Evolutionary conservation across 768 basidiomycete species (phyloP).

Genomic region (Panellus pusillus): DNA sequence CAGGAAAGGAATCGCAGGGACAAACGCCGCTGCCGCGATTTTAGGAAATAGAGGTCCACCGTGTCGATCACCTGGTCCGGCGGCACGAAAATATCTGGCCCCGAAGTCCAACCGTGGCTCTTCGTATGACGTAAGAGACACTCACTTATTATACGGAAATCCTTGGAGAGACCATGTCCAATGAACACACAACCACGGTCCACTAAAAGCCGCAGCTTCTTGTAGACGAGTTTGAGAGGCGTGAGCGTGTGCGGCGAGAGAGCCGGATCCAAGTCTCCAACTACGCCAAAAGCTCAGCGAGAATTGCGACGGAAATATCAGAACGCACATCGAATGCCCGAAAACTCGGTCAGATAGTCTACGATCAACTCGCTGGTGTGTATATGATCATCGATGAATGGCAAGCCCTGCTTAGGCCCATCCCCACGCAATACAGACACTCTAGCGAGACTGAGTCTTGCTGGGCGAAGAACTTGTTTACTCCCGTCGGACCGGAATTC

Average conservation of each 20-base stretch:
- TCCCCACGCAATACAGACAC: conserved; percentile 92
- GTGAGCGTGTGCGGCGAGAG: conserved; percentile 86
- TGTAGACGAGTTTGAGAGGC: conserved; percentile 96
- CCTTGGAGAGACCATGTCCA: conserved; percentile 95
- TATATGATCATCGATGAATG: conserved; percentile 98
- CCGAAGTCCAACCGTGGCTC: neutral
- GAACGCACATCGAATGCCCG: conserved; percentile 85
- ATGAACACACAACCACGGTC: conserved; percentile 96
- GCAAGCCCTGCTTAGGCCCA: conserved; percentile 75
- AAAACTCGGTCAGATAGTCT: conserved; percentile 96
- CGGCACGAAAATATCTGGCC: conserved; percentile 89
- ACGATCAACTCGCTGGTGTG: conserved; percentile 95
- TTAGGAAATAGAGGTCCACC: conserved; percentile 92
- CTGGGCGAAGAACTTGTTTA: conserved; percentile 88
- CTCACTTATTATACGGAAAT: conserved; percentile 97
- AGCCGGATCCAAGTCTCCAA: conserved; percentile 87
- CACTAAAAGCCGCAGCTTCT: conserved; percentile 90
- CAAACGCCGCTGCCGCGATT: conserved; percentile 78
- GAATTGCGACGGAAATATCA: neutral
- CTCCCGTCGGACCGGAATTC: conserved; percentile 95
- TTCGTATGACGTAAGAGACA: conserved; percentile 4
- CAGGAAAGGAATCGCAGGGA: conserved; percentile 92
- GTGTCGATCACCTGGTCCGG: conserved; percentile 96
- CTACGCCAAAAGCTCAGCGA: conserved; percentile 40
- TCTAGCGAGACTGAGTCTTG: conserved; percentile 87